Evolutionary conservation across 805 yeast species (phyloP).

Genomic region (Phaffomyces thermotolerans): DNA sequence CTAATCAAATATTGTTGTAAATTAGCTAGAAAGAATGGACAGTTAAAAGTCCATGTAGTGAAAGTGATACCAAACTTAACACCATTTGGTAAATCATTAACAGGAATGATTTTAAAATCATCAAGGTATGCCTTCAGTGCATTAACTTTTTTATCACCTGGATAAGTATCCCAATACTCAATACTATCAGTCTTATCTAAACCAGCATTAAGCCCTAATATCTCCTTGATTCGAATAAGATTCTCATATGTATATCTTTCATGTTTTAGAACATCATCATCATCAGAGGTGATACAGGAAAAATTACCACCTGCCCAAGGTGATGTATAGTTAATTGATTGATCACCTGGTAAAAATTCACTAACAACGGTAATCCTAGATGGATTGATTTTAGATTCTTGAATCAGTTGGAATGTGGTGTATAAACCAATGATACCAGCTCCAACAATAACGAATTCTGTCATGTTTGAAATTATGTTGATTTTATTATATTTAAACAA

Average conservation of each 20-base stretch:
- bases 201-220: slow-evolving; percentile 46
- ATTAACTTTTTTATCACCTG: slow-evolving; percentile 38
- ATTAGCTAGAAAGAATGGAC: slow-evolving; percentile 52
- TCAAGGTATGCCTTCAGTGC: slow-evolving; percentile 43
- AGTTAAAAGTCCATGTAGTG: slow-evolving; percentile 63
- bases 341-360: slow-evolving; percentile 71
- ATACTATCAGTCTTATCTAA: slow-evolving; percentile 47
- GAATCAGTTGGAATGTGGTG: slow-evolving; percentile 45
- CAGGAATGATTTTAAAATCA: slow-evolving; percentile 33
- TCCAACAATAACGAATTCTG: slow-evolving; percentile 32
- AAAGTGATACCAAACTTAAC: slow-evolving; percentile 47
- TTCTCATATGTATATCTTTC: slow-evolving; percentile 53
- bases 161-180: slow-evolving; percentile 50
- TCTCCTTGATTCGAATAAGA: slow-evolving; percentile 34
- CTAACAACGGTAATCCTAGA: slow-evolving; percentile 50
- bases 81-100: slow-evolving; percentile 41
- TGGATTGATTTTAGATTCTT: slow-evolving; percentile 32
- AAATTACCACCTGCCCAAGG: slow-evolving; percentile 76
- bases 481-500: too few species aligned
- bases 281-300: slow-evolving; percentile 54
- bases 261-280: slow-evolving; percentile 38
- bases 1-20: slow-evolving; percentile 37
- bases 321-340: slow-evolving; percentile 63
- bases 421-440: slow-evolving; percentile 65
- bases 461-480: not conserved